phyloP scores from a whole-genome alignment of 805 yeast genomes.

The Barnettozyma sucrosica region DNA sequence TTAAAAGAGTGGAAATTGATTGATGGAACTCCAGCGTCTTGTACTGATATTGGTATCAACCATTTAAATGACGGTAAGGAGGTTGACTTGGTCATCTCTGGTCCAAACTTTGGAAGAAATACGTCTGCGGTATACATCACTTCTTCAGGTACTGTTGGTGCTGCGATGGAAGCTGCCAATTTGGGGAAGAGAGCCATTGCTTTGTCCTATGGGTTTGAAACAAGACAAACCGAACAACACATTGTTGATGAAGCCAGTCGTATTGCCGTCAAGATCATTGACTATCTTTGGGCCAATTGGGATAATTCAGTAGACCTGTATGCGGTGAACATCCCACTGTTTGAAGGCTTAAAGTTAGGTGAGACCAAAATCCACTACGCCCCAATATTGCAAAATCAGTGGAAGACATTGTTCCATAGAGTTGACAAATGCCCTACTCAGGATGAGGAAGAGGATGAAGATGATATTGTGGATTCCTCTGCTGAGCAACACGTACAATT shows the following conservation, averaged over 20 bases:
- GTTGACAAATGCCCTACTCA: slow-evolving; percentile 18
- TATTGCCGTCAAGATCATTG: slow-evolving; percentile 57
- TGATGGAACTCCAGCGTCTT: slow-evolving; percentile 95
- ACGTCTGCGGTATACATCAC: slow-evolving; percentile 83
- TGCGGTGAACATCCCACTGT: slow-evolving; percentile 78
- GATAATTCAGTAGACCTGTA: slow-evolving; percentile 57
- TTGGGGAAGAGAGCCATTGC: slow-evolving; percentile 65
- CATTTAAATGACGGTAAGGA: slow-evolving; percentile 47
- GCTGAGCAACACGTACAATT: slow-evolving; percentile 44
- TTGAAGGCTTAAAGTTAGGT: slow-evolving; percentile 43
- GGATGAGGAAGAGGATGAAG: slow-evolving; percentile 14
- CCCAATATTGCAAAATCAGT: slow-evolving; percentile 74
- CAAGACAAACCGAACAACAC: slow-evolving; percentile 37
- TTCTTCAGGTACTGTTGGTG: slow-evolving; percentile 94
- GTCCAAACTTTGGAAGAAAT: slow-evolving; percentile 95
- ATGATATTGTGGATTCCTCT: slow-evolving; percentile 45
- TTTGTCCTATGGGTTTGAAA: slow-evolving; percentile 74
- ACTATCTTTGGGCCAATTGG: slow-evolving; percentile 58
- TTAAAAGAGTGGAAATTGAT: slow-evolving; percentile 79
- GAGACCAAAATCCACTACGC: slow-evolving; percentile 62
- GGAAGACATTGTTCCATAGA: slow-evolving; percentile 59
- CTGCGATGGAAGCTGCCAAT: slow-evolving; percentile 89
- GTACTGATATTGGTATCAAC: slow-evolving; percentile 84
- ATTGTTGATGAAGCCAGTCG: slow-evolving; percentile 50
- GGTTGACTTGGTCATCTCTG: slow-evolving; percentile 83